These are phyloP conservation scores for Penicillium griseofulvum DNA, from an alignment of 2,329 filamentous ascomycete species.

Conservation along the genomic window DNA sequence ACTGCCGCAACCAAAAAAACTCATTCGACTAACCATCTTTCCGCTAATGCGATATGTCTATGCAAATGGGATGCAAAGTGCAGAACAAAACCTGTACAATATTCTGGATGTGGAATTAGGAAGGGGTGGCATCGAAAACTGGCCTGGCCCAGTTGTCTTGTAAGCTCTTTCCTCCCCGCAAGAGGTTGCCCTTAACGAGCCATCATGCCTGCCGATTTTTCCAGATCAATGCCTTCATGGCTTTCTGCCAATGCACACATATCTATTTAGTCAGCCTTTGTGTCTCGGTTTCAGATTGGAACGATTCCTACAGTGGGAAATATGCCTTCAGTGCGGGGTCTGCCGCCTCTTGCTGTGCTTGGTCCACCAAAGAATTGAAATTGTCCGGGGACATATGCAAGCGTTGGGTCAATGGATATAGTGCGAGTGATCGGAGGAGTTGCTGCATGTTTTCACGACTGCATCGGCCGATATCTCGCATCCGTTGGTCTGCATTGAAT, in stretches of 20 bases:
- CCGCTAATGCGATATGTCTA: slow-evolving; percentile 16
- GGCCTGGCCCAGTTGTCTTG: not conserved
- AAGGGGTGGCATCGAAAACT: not conserved
- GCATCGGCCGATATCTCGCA: slow-evolving; percentile 42
- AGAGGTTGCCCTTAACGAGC: not conserved
- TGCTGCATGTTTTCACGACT: slow-evolving; percentile 39
- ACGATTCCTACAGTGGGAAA: slow-evolving; percentile 44
- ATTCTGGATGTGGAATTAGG: not conserved
- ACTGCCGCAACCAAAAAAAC: slow-evolving; percentile 6
- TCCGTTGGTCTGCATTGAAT: slow-evolving; percentile 39
- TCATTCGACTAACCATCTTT: slow-evolving; percentile 20
- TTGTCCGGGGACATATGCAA: slow-evolving; percentile 42
- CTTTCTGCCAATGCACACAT: slow-evolving; percentile 45
- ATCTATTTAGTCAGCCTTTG: slow-evolving; percentile 32
- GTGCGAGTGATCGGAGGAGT: slow-evolving; percentile 41
- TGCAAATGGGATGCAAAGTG: slow-evolving; percentile 12
- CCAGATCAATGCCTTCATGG: slow-evolving; percentile 15
- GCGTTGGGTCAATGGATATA: slow-evolving; percentile 46
- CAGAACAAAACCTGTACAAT: slow-evolving; percentile 5
- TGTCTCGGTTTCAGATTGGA: not conserved
- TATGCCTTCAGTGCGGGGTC: slow-evolving; percentile 43
- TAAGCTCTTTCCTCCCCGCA: not conserved
- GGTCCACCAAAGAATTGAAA: slow-evolving; percentile 37
- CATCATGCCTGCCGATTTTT: no score
- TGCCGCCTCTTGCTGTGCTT: slow-evolving; percentile 40